Evolutionary conservation across 129 eudicot genomes (phyloP), one percentile per base, ranked within the genome.

Genomic region (Artemisia annua): DNA sequence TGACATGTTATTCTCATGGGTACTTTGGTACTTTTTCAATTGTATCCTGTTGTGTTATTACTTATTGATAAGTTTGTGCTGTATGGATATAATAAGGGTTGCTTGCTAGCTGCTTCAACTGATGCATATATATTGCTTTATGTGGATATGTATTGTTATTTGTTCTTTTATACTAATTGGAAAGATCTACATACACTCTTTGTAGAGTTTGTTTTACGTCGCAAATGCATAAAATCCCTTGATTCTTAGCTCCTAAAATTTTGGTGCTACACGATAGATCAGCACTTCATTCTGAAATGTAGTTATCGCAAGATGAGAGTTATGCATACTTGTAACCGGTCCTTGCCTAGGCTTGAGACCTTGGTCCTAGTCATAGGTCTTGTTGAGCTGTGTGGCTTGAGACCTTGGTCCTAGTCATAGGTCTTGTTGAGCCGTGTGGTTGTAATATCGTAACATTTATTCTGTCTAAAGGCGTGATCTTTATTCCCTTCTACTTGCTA

Each of bases 21-120:
- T 69, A n/a, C 15, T 54, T 17, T 49, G 19, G 59, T 73, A 72
- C 14, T n/a, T 59, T 39, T 48, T 1, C 57, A 68, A 14, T 6
- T 12, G 13, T 49, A 49, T 48, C 44, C 11, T 20, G 59, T 26
- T 68, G 19, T 68, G 73, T 68, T 68, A n/a, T 20, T 68, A 28
- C 60, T 49, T 50, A 24, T n/a, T 44, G 14, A 19, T 59, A 48
- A 12, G 15, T 55, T 71, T 30, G 12, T 56, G 66, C 8, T 73
- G 18, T 26, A 26, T 49, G 49, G 61, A 15, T 48, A 8, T 48
- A 39, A 63, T 63, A 32, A 63, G 5, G 18, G 67, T 63, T 32
- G 67, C 20, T 28, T 6, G 49, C 13, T 59, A 8, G 49, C 51
- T 35, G 7, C 49, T 32, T 63, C 20, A 35, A 32, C 7, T 3